Conservation (phyloP, 345 rosid species). For the Toxicodendron radicans region DNA sequence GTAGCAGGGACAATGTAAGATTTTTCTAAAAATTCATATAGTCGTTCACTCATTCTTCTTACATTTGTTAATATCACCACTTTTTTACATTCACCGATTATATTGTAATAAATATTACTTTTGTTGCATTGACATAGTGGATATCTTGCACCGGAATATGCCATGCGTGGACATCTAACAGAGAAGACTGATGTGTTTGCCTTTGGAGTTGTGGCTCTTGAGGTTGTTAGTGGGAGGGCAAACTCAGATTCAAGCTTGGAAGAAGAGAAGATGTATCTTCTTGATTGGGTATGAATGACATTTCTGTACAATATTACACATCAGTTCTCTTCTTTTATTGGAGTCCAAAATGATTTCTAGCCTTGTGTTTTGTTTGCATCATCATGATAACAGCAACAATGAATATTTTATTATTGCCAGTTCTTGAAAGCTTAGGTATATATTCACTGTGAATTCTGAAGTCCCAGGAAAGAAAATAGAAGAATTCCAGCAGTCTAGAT, state of each 20-base stretch:
- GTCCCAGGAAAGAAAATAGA: too few relatives aligned
- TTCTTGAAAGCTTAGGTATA: too few relatives aligned
- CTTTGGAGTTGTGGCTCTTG: constrained; percentile 9
- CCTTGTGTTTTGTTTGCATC: too few relatives aligned
- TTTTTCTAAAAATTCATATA: background rate
- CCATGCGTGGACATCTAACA: constrained; percentile 48
- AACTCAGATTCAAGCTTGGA: constrained; percentile 39
- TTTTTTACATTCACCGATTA: too few relatives aligned
- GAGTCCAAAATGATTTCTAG: too few relatives aligned
- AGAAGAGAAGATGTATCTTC: constrained; percentile 25
- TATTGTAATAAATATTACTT: background rate
- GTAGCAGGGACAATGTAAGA: constrained; percentile 64
- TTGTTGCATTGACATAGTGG: background rate
- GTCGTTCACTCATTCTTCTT: background rate
- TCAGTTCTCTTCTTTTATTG: too few relatives aligned
- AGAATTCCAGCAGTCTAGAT: too few relatives aligned
- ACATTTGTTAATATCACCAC: background rate
- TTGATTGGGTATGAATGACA: constrained; percentile 42
- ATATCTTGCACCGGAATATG: constrained; percentile 39
- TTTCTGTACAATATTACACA: too few relatives aligned
- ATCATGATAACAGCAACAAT: too few relatives aligned
- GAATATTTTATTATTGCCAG: too few relatives aligned
- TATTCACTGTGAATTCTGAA: too few relatives aligned
- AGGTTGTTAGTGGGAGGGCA: constrained; percentile 31
- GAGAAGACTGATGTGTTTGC: constrained; percentile 40